Conservation (phyloP, 1,284 basidiomycete species). For the Wolfiporia cocos region DNA sequence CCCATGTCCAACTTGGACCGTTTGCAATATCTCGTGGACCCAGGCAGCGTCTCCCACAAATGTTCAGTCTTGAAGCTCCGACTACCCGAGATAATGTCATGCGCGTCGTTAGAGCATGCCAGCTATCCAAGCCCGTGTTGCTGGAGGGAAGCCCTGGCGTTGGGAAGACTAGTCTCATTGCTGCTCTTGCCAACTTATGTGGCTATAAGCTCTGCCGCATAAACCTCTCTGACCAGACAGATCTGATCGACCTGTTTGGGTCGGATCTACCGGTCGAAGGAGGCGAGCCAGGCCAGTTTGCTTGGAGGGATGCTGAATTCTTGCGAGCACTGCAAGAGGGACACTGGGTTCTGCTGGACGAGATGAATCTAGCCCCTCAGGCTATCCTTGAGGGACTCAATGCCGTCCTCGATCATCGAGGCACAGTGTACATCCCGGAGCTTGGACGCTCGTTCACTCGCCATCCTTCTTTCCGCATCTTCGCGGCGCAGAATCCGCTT, state of each 20-base stretch:
- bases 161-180: constrained; percentile 95
- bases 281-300: constrained; percentile 88
- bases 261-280: constrained; percentile 96
- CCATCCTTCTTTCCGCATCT: constrained; percentile 92
- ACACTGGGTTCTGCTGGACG: constrained; percentile 95
- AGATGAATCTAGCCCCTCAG: constrained; percentile 98
- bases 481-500: constrained; percentile 97
- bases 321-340: constrained; percentile 89
- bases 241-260: constrained; percentile 94
- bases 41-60: constrained; percentile 26
- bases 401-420: constrained; percentile 94
- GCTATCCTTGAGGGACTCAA: constrained; percentile 97
- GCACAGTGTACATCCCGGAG: constrained; percentile 93
- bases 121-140: constrained; percentile 88
- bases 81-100: constrained; percentile 89
- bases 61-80: constrained; percentile 84
- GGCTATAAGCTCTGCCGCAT: constrained; percentile 89
- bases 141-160: constrained; percentile 98
- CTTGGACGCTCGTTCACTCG: constrained; percentile 85
- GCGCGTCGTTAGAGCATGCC: constrained; percentile 87
- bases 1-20: constrained; percentile 61
- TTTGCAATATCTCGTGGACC: constrained; percentile 72
- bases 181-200: constrained; percentile 79
- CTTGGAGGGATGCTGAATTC: constrained; percentile 98
- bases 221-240: constrained; percentile 98